Percentiles rank a stretch among this genome's conserved stretches.
Conservation (phyloP, 108 stramenopile species). For the Skeletonema tropicum region DNA sequence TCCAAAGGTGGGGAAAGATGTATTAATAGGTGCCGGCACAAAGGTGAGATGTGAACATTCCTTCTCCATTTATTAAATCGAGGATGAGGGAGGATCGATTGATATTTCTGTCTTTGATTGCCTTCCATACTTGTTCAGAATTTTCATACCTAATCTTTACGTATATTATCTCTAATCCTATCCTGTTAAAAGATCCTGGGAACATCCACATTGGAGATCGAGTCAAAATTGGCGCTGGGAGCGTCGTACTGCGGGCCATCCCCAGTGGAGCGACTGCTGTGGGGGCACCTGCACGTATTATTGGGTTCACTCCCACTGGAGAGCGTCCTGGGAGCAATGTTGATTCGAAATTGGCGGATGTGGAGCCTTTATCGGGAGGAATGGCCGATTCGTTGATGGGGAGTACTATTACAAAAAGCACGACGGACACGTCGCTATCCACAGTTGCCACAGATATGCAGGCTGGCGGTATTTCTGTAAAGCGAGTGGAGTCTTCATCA, state of each 20-base stretch:
- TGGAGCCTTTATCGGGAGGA: slow-evolving; percentile 27
- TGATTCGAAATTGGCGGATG: slow-evolving; percentile 25
- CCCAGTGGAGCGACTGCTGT: slow-evolving; percentile 60
- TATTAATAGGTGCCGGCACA: slow-evolving; percentile 68
- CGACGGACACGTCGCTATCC: background rate
- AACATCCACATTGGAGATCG: slow-evolving; percentile 63
- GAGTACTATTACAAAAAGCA: slow-evolving; percentile 7
- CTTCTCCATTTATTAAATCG: too few species aligned
- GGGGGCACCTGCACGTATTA: slow-evolving; percentile 58
- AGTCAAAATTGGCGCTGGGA: slow-evolving; percentile 56
- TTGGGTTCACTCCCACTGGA: slow-evolving; percentile 51
- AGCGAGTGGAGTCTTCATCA: background rate
- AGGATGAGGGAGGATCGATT: too few species aligned
- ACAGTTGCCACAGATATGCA: background rate
- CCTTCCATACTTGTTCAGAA: too few species aligned
- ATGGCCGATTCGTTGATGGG: slow-evolving; percentile 1
- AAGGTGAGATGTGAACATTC: too few species aligned
- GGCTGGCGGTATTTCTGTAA: background rate
- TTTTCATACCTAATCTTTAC: too few species aligned
- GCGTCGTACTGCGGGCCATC: slow-evolving; percentile 46
- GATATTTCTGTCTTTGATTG: too few species aligned
- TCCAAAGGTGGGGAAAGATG: slow-evolving; percentile 73
- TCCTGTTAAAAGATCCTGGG: slow-evolving; percentile 71
- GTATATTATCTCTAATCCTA: too few species aligned
- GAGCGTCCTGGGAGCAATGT: slow-evolving; percentile 48